Percentiles rank a stretch among this genome's conserved stretches.
phyloP scores from a whole-genome alignment of 768 basidiomycete species.

The Mrakia gelida region DNA sequence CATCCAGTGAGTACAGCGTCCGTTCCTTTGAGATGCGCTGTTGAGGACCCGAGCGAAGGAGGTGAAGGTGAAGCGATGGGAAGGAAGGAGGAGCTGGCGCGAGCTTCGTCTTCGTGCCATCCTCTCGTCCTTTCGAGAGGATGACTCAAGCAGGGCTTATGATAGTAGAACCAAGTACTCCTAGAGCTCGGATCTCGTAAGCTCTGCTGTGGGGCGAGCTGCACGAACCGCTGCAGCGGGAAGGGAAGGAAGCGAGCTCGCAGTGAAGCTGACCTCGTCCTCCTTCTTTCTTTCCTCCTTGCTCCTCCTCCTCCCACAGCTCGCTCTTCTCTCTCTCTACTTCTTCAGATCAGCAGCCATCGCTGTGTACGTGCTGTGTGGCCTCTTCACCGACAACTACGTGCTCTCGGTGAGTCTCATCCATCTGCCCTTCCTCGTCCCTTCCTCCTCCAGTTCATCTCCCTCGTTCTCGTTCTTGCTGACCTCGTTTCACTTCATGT shows the following conservation, averaged over 20 bases:
- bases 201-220: no score
- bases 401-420: constrained; percentile 72
- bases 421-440: background rate
- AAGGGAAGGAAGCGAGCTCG: background rate
- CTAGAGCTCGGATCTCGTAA: no score
- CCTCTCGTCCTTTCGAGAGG: no score
- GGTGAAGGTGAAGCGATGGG: background rate
- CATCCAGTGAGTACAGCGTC: constrained; percentile 23
- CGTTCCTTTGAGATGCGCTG: background rate
- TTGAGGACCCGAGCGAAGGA: background rate
- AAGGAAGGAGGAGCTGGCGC: background rate
- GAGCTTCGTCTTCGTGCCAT: background rate
- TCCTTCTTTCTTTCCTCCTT: background rate
- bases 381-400: constrained; percentile 77
- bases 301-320: constrained; percentile 2
- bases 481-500: background rate
- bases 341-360: constrained; percentile 85
- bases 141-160: no score
- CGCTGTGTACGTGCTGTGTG: constrained; percentile 86
- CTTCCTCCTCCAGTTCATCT: background rate
- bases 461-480: background rate
- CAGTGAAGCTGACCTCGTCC: background rate
- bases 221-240: background rate
- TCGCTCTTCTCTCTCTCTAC: constrained; percentile 81
- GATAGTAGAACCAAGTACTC: no score